Evolutionary conservation across 345 rosid species (phyloP), one percentile per base, ranked within the genome.

Genomic region (Hirschfeldia incana): DNA sequence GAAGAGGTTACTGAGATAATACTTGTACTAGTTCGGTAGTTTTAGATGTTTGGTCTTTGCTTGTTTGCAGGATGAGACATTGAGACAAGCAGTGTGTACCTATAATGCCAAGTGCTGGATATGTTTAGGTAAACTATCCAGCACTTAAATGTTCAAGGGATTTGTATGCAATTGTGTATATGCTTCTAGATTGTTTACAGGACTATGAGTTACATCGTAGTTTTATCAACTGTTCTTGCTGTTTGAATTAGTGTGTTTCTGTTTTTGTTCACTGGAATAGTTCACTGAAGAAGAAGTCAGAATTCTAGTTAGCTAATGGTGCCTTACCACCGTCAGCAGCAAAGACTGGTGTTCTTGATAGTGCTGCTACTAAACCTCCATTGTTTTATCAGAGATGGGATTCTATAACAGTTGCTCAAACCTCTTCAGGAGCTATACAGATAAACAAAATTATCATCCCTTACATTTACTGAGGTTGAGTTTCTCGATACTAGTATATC

Each of bases 231-330:
- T 74, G 61, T 69, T 53, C 61, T 69, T 33, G 21, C 9, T 37
- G 65, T 64, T 69, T 55, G 9, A 42, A 2, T 39, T 46, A 9
- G 57, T 75, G 72, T 59, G 3, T 39, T 33, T 70, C n/a, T n/a
- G n/a, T n/a, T n/a, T 12, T 59, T n/a, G n/a, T n/a, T 72, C 98
- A 96, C 67, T 96, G 99, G 99, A 96, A 96, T 75, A 93, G 98
- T 83, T 93, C 98, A 69, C 63, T 96, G 90, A 96, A 93, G 91
- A 93, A 89, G 86, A 96, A 96, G 73, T 69, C 90, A 69, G 97
- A 93, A 60, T 87, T 88, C 83, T 92, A 85, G 83, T 77, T 85
- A 79, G 85, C 86, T 57, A 89, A 90, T 10, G 98, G 97, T 77
- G 73, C 85, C 53, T 93, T 91, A 73, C 96, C 98, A 69, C 92